Conservation (phyloP, 2,329 filamentous ascomycete genomes). For the Beauveria medogensis region DNA sequence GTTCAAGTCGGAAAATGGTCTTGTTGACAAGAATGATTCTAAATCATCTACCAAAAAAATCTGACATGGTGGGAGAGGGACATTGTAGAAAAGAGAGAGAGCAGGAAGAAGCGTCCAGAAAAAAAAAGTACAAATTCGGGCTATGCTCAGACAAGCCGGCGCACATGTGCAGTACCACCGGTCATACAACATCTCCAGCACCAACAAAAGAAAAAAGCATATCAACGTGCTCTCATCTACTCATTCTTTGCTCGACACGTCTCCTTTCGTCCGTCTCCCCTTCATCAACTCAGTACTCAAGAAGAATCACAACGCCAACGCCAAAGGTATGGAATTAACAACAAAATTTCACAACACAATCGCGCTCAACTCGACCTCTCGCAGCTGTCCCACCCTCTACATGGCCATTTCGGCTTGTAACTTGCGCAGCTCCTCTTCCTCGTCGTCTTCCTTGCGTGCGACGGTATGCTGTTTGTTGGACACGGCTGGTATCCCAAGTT, state of each 20-base stretch:
- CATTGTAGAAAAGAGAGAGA: neutral
- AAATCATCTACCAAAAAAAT: conserved; percentile 4
- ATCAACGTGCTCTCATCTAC: neutral
- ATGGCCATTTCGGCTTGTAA: conserved; percentile 97
- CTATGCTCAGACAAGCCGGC: neutral
- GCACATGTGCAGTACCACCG: neutral
- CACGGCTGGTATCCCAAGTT: neutral
- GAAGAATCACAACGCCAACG: conserved; percentile 13
- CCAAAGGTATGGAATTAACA: conserved; percentile 7
- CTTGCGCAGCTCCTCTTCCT: conserved; percentile 89
- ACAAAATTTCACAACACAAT: neutral
- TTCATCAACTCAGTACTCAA: conserved; percentile 10
- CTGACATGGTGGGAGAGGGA: neutral
- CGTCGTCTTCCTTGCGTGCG: conserved; percentile 64
- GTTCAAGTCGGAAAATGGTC: neutral
- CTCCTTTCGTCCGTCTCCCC: neutral
- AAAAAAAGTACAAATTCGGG: neutral
- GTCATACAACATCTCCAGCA: neutral
- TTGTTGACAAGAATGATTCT: neutral
- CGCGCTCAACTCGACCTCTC: neutral
- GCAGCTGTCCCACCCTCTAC: conserved; percentile 38
- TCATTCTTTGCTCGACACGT: neutral
- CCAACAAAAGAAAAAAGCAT: neutral
- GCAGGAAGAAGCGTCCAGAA: neutral
- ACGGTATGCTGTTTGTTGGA: conserved; percentile 32